Evolutionary conservation across 257 asterid genomes (phyloP).

Genomic region (Mentha longifolia): DNA sequence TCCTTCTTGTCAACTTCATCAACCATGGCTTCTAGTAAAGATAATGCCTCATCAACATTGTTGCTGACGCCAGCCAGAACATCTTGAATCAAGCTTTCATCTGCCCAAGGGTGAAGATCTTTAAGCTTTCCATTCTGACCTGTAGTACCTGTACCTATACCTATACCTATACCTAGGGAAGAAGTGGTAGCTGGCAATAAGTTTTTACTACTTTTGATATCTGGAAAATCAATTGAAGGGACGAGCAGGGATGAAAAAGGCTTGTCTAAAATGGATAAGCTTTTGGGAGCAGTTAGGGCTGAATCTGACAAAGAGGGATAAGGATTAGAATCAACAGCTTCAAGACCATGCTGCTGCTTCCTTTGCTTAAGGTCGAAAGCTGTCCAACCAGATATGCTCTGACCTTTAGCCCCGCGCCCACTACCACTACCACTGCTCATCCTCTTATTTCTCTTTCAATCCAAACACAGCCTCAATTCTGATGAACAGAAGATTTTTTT

Average conservation of each 20-base stretch:
- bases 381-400: conserved; percentile 75
- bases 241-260: conserved; percentile 66
- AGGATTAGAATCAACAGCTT: conserved; percentile 47
- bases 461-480: neutral
- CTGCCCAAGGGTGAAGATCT: conserved; percentile 69
- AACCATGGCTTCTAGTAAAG: conserved; percentile 56
- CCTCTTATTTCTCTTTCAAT: conserved; percentile 37
- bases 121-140: conserved; percentile 45
- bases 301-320: conserved; percentile 57
- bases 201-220: conserved; percentile 17
- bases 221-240: conserved; percentile 45
- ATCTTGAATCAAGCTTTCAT: conserved; percentile 70
- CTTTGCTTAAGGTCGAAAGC: conserved; percentile 75
- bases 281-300: conserved; percentile 30
- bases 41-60: conserved; percentile 53
- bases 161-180: neutral
- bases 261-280: conserved; percentile 39
- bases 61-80: conserved; percentile 65
- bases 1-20: conserved; percentile 31
- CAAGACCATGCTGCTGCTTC: conserved; percentile 46
- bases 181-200: conserved; percentile 34
- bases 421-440: conserved; percentile 40
- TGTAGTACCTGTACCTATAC: conserved; percentile 6
- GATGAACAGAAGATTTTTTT: no score
- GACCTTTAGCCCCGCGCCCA: conserved; percentile 44